A percentile compares a stretch with the other conserved stretches of the same genome.
phyloP scores from a whole-genome alignment of 129 eudicot species.

The Scalesia atractyloides region DNA sequence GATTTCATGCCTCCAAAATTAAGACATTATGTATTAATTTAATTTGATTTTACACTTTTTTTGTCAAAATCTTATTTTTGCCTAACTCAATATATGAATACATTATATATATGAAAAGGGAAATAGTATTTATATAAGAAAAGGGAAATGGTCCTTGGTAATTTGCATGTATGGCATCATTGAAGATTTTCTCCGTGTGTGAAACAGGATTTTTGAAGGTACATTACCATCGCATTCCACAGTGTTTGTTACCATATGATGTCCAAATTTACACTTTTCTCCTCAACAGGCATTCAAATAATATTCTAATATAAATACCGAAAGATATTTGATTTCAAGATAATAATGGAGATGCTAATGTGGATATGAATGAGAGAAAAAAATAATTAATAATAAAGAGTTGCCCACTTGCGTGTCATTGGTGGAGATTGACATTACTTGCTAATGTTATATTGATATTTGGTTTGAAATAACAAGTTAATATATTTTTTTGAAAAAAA shows the following conservation, averaged over 20 bases:
- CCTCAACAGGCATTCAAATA: constrained; percentile 5
- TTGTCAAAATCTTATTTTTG: too few relatives aligned
- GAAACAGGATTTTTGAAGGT: constrained; percentile 37
- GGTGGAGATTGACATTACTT: not conserved
- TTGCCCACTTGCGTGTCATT: constrained; percentile 31
- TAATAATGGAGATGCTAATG: not conserved
- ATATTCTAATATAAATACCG: not conserved
- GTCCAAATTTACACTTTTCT: constrained; percentile 26
- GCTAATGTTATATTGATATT: not conserved
- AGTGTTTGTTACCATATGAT: constrained; percentile 39
- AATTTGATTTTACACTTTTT: too few relatives aligned
- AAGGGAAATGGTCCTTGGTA: constrained; percentile 41
- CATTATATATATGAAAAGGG: not conserved
- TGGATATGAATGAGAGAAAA: not conserved
- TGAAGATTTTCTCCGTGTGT: constrained; percentile 45
- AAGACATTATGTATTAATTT: too few relatives aligned
- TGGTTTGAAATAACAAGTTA: not conserved
- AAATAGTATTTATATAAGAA: constrained; percentile 13
- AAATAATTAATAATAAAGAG: not conserved
- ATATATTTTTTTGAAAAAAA: not conserved
- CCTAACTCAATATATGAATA: not conserved
- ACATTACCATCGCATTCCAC: constrained; percentile 32
- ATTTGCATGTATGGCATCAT: constrained; percentile 42
- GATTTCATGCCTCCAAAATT: too few relatives aligned
- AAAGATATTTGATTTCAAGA: not conserved